phyloP scores from a whole-genome alignment of 2,329 filamentous ascomycete genomes.

The Tolypocladium cylindrosporum region DNA sequence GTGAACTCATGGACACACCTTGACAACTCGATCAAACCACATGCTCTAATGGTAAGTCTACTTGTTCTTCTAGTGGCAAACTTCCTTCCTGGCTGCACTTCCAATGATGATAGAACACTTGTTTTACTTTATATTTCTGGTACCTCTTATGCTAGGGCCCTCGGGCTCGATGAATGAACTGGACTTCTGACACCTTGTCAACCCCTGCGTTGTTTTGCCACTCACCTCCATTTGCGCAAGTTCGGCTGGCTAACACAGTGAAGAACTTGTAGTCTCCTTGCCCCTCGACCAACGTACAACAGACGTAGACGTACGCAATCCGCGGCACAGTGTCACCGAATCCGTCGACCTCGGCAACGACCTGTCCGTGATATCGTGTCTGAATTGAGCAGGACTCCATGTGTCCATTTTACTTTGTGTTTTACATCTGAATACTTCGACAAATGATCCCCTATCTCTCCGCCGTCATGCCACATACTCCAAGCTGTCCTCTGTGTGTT shows the following conservation, averaged over 20 bases:
- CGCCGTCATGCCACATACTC: conserved; percentile 1
- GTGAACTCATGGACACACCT: background rate
- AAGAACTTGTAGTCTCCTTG: conserved; percentile 1
- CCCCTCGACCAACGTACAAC: background rate
- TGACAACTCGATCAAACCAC: background rate
- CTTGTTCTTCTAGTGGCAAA: conserved; percentile 1
- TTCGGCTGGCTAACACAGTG: conserved; percentile 1
- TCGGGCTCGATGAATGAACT: conserved; percentile 66
- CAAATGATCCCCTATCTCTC: background rate
- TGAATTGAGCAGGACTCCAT: background rate
- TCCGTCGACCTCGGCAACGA: background rate
- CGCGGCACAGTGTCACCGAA: background rate
- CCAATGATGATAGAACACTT: conserved; percentile 64
- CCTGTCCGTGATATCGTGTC: background rate
- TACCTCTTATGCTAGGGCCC: conserved; percentile 91
- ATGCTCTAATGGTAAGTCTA: conserved; percentile 21
- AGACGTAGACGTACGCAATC: background rate
- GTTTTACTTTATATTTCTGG: conserved; percentile 63
- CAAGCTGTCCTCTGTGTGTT: conserved; percentile 1
- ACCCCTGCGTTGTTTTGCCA: background rate
- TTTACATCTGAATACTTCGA: conserved; percentile 7
- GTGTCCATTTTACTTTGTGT: conserved; percentile 3
- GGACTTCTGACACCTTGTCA: conserved; percentile 62
- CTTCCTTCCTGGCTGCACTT: conserved; percentile 6
- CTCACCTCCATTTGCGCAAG: background rate